phyloP scores from a whole-genome alignment of 208 protist genomes.

The Ichthyophonus hoferi region DNA sequence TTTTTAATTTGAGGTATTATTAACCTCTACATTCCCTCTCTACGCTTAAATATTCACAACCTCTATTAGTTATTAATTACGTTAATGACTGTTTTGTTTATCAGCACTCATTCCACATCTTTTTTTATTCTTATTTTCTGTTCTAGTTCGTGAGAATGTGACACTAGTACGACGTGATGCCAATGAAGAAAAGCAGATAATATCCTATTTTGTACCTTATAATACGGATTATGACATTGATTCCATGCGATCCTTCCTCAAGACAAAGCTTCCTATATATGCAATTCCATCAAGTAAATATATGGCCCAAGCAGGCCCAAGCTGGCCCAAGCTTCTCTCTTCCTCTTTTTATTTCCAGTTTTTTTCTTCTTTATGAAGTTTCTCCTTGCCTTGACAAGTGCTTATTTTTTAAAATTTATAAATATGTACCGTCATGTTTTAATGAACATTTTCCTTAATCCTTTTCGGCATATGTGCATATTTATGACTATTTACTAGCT shows the following conservation, averaged over 20 bases:
- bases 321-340: no score
- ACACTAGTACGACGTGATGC: slow-evolving; percentile 44
- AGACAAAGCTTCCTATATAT: slow-evolving; percentile 44
- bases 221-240: slow-evolving; percentile 7
- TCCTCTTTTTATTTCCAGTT: no score
- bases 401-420: no score
- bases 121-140: neutral
- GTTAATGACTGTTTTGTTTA: slow-evolving; percentile 2
- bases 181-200: slow-evolving; percentile 45
- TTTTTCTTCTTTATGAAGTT: no score
- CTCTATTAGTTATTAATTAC: slow-evolving; percentile 46
- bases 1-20: no score
- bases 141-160: slow-evolving; percentile 33
- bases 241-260: slow-evolving; percentile 19
- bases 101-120: slow-evolving; percentile 41
- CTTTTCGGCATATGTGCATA: no score
- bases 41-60: no score
- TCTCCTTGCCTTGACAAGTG: no score
- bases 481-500: no score
- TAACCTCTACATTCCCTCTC: no score
- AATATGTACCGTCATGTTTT: no score
- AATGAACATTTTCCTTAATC: no score
- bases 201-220: slow-evolving; percentile 42
- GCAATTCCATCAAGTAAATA: slow-evolving; percentile 28
- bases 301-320: neutral